Conservation (phyloP, 2,329 filamentous ascomycete species). For the Pseudocercospora crystallina region DNA sequence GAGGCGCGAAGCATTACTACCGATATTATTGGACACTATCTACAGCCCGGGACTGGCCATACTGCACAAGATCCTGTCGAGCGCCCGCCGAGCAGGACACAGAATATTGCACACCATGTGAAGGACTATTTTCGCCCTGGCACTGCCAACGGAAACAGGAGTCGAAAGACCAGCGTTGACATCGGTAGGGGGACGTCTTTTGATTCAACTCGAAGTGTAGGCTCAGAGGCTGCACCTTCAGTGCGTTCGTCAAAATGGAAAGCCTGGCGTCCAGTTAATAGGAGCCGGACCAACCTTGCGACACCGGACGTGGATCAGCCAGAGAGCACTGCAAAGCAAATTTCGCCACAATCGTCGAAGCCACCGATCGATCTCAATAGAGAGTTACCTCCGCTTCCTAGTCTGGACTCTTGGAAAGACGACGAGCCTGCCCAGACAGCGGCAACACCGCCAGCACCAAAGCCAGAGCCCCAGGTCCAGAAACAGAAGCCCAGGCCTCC, state of each 20-base stretch:
- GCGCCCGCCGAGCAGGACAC: constrained; percentile 19
- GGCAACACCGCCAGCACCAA: neutral
- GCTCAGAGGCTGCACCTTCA: constrained; percentile 23
- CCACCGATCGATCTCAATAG: constrained; percentile 45
- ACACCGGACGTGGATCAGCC: constrained; percentile 10
- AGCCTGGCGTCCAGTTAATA: constrained; percentile 17
- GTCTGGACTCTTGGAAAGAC: constrained; percentile 43
- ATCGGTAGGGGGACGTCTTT: constrained; percentile 24
- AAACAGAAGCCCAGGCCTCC: constrained; percentile 1
- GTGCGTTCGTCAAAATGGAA: constrained; percentile 14
- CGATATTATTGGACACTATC: constrained; percentile 19
- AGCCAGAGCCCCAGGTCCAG: neutral
- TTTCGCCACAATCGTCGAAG: constrained; percentile 9
- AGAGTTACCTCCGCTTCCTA: constrained; percentile 49
- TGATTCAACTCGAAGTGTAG: constrained; percentile 26
- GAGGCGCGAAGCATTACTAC: constrained; percentile 24
- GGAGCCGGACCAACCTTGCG: constrained; percentile 11
- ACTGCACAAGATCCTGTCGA: constrained; percentile 9
- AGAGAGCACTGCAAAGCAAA: constrained; percentile 5
- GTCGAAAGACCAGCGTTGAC: constrained; percentile 29
- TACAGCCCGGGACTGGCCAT: constrained; percentile 11
- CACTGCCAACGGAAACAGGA: constrained; percentile 22
- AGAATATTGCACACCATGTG: constrained; percentile 14
- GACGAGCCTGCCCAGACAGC: constrained; percentile 5
- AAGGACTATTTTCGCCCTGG: constrained; percentile 44